Base-by-base conservation (phyloP, 2,329 filamentous ascomycete species). In the Fusarium sp. region DNA sequence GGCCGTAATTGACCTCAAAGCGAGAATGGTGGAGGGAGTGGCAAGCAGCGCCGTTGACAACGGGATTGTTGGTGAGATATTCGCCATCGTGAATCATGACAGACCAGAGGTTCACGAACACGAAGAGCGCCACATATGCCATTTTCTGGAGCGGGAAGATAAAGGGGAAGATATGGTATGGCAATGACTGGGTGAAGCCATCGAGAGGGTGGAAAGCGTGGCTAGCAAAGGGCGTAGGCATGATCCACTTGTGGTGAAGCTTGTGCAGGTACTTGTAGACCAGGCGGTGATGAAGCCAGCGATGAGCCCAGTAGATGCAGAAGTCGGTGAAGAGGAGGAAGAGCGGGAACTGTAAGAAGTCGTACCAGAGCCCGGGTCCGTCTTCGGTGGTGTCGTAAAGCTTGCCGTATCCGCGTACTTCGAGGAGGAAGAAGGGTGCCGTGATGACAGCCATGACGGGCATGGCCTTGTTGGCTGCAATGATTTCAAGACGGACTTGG, bases 211-310 rank as follows among this genome's bases (percentile, higher is more conserved):
- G 95, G 89, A 98, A 98, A 66, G 96, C 96, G 81, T 98, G 93
- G 77, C 92, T 95, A 47, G 96, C 95, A 82, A 90, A 98, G 1
- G 96, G 96, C 7, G 94, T 97, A 7, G 96, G 96, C 94, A 98
- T 97, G 84, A 98, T 98, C 96, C 96, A 98, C 87, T 98, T 98
- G 91, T 98, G 96, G 85, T 98, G 96, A 75, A 95, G 92, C 90
- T 98, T 98, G 90, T 98, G 96, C 56, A 98, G 88, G 75, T 87
- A 87, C 87, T 95, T 97, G 90, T 98, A 98, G 58, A 84, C 77
- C 60, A 85, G 80, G 22, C 93, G 93, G 83, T 95, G 92, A 84
- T 98, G 95, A 70, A 97, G 88, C 65, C 90, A 92, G 65, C 95
- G 92, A 86, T 97, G 95, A 79, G 97, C 96, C 89, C 93, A 94